phyloP scores from a whole-genome alignment of 352 stramenopile genomes.

The Ophiocytium majus region DNA sequence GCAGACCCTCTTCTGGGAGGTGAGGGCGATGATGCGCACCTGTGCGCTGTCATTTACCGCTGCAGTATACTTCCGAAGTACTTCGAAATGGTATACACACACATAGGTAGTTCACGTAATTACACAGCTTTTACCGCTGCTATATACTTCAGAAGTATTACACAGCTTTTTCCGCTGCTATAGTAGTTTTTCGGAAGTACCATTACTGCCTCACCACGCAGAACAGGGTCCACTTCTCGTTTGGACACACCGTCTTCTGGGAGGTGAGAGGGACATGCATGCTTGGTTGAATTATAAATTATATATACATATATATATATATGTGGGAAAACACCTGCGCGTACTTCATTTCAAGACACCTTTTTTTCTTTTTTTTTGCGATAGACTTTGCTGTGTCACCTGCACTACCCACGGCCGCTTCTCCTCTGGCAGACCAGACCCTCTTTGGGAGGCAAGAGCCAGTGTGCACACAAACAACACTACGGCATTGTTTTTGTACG shows the following conservation, averaged over 20 bases:
- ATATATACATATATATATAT: conserved; percentile 23
- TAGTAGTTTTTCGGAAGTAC: too few species aligned
- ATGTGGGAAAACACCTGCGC: too few species aligned
- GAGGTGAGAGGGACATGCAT: conserved; percentile 25
- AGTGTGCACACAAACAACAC: too few species aligned
- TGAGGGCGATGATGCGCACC: too few species aligned
- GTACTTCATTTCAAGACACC: too few species aligned
- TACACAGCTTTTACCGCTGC: neutral
- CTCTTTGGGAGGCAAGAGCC: too few species aligned
- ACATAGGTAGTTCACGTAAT: neutral
- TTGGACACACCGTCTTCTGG: conserved; percentile 53
- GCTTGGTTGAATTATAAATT: conserved; percentile 18
- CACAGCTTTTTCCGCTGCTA: too few species aligned
- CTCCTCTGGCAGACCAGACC: too few species aligned
- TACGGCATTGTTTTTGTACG: too few species aligned
- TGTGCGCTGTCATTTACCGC: conserved; percentile 12
- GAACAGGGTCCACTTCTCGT: conserved; percentile 70
- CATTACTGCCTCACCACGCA: conserved; percentile 79
- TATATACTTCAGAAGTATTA: neutral
- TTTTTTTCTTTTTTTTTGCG: too few species aligned
- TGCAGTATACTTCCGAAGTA: conserved; percentile 9
- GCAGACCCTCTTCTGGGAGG: conserved; percentile 19
- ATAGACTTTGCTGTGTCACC: too few species aligned
- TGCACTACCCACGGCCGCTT: too few species aligned
- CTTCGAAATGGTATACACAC: conserved; percentile 21